Evolutionary conservation across 2,329 filamentous ascomycete genomes (phyloP).

Genomic region (Seiridium cupressi): DNA sequence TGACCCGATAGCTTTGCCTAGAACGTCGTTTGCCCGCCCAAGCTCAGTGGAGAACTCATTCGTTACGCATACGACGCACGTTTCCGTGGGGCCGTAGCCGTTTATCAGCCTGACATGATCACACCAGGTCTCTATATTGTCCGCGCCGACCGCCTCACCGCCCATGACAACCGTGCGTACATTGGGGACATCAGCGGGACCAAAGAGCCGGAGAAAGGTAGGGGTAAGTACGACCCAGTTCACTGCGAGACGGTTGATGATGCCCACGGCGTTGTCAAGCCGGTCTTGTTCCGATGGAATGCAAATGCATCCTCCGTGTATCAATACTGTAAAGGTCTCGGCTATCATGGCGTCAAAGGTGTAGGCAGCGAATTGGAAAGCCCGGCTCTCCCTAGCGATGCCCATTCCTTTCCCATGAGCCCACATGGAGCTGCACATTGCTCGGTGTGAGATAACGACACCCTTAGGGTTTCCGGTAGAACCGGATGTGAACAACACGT

Average conservation of each 20-base stretch:
- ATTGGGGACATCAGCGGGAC: slow-evolving; percentile 10
- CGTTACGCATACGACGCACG: too few relatives aligned
- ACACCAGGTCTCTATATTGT: too few relatives aligned
- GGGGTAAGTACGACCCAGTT: slow-evolving; percentile 21
- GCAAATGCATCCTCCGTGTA: slow-evolving; percentile 34
- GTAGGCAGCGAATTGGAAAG: slow-evolving; percentile 25
- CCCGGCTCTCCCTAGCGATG: slow-evolving; percentile 4
- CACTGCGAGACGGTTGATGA: slow-evolving; percentile 11
- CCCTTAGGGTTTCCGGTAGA: slow-evolving; percentile 50
- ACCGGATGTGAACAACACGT: slow-evolving; percentile 50
- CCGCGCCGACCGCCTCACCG: slow-evolving; percentile 28
- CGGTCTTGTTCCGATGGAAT: slow-evolving; percentile 35
- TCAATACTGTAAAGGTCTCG: slow-evolving; percentile 35
- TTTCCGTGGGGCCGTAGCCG: too few relatives aligned
- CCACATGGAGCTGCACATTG: slow-evolving; percentile 13
- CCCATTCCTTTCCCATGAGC: slow-evolving; percentile 12
- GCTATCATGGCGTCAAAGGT: slow-evolving; percentile 36
- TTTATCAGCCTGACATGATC: too few relatives aligned
- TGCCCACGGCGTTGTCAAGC: slow-evolving; percentile 28
- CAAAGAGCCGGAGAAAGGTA: slow-evolving; percentile 14
- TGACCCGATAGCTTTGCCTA: neutral
- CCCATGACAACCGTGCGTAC: slow-evolving; percentile 27
- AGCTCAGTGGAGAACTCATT: too few relatives aligned
- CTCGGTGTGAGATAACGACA: slow-evolving; percentile 31
- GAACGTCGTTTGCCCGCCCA: neutral